A percentile compares a stretch with the other conserved stretches of the same genome.
These are phyloP conservation scores for Entomortierella lignicola DNA, from an alignment of 192 early-diverging fungal genomes.

Conservation along the genomic window DNA sequence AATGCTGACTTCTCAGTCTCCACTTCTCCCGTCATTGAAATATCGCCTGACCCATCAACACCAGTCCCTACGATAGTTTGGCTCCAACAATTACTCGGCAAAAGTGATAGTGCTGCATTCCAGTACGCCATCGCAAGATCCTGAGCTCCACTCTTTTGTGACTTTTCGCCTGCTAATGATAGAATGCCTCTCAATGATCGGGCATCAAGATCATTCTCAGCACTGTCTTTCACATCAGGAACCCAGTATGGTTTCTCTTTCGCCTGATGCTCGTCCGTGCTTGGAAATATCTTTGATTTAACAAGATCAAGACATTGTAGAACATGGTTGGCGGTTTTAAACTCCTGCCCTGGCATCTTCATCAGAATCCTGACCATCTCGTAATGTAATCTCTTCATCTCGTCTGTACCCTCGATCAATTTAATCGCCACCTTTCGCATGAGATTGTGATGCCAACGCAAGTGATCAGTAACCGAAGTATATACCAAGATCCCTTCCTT, in stretches of 20 bases:
- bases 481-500: constrained; percentile 43
- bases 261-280: neutral
- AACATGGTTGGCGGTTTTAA: constrained; percentile 33
- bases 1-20: constrained; percentile 1
- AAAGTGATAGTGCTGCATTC: constrained; percentile 29
- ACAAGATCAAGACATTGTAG: constrained; percentile 29
- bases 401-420: constrained; percentile 34
- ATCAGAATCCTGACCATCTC: constrained; percentile 41
- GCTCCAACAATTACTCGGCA: constrained; percentile 39
- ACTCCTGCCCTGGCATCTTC: constrained; percentile 24
- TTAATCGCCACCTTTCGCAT: constrained; percentile 41
- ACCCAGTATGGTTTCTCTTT: constrained; percentile 30
- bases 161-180: constrained; percentile 39
- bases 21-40: neutral
- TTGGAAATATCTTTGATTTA: constrained; percentile 17
- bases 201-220: neutral
- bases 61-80: neutral
- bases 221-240: constrained; percentile 9
- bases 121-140: constrained; percentile 36
- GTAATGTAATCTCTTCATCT: constrained; percentile 44
- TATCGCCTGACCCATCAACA: neutral
- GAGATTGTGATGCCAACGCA: constrained; percentile 36
- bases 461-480: constrained; percentile 22
- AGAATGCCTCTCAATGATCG: constrained; percentile 24
- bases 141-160: constrained; percentile 51